Evolutionary conservation across 1,284 basidiomycete species (phyloP).

Genomic region (Fomitiporia mediterranea): DNA sequence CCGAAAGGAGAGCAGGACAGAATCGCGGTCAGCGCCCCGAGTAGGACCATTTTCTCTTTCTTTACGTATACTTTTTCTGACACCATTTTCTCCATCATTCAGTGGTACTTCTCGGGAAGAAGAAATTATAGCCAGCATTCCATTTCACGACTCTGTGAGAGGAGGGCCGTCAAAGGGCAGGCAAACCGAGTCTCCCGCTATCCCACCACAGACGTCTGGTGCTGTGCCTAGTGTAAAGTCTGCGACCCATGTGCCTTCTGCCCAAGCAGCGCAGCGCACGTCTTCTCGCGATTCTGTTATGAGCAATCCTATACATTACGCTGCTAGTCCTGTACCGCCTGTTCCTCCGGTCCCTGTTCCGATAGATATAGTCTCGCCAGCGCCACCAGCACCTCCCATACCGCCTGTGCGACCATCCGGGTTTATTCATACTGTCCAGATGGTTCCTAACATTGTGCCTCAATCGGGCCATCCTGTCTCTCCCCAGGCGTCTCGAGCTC

Average conservation of each 20-base stretch:
- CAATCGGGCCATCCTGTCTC: too few species aligned
- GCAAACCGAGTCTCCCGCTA: conserved; percentile 9
- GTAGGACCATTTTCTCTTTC: conserved; percentile 6
- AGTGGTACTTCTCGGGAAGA: conserved; percentile 16
- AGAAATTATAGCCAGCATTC: conserved; percentile 18
- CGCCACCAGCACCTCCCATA: conserved; percentile 20
- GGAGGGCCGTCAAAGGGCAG: background rate
- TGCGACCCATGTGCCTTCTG: background rate
- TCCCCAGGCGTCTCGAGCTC: conserved; percentile 51
- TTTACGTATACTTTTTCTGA: background rate
- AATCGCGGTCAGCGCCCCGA: conserved; percentile 4
- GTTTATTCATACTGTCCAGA: background rate
- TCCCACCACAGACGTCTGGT: background rate
- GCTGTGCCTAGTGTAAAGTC: background rate
- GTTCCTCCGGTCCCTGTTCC: conserved; percentile 6
- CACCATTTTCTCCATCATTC: background rate
- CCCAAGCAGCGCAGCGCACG: background rate
- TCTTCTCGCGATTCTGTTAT: conserved; percentile 20
- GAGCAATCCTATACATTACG: conserved; percentile 19
- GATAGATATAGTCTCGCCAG: conserved; percentile 11
- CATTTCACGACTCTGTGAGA: background rate
- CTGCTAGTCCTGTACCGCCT: background rate
- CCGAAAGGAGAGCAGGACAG: conserved; percentile 21
- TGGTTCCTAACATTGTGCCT: conserved; percentile 38
- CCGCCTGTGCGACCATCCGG: conserved; percentile 23